A percentile compares a stretch with the other conserved stretches of the same genome.
Conservation (phyloP, 2,329 filamentous ascomycete species). For the Paraphoma chrysanthemicola region DNA sequence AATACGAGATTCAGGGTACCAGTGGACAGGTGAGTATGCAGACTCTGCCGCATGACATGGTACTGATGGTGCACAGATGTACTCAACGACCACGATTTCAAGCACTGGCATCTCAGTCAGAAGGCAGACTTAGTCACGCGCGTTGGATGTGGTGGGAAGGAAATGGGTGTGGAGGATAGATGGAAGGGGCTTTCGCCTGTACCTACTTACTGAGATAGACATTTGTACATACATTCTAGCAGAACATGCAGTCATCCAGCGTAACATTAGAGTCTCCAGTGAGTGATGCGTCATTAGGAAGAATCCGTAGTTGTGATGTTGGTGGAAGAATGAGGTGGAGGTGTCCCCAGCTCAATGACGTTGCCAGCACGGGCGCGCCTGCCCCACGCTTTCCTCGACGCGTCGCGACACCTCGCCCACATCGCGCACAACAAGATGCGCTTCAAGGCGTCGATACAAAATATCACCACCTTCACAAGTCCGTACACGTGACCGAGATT, state of each 20-base stretch:
- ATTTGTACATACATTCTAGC: no score
- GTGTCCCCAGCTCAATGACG: not conserved
- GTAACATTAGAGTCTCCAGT: no score
- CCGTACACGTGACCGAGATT: constrained; percentile 25
- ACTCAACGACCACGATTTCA: constrained; percentile 29
- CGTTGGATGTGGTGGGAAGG: no score
- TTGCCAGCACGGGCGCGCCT: constrained; percentile 3
- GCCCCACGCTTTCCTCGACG: constrained; percentile 16
- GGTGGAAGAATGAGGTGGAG: no score
- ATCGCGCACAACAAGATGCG: constrained; percentile 51
- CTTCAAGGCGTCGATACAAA: constrained; percentile 61
- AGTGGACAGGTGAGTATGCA: constrained; percentile 24
- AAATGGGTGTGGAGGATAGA: no score
- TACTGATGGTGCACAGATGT: constrained; percentile 19
- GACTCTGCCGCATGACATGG: not conserved
- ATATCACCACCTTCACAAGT: constrained; percentile 62
- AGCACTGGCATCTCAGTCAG: constrained; percentile 16
- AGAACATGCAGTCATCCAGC: no score
- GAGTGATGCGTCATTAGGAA: no score
- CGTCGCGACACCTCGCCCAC: constrained; percentile 23
- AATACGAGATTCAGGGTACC: constrained; percentile 33
- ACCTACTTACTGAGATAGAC: no score
- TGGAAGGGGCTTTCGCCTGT: no score
- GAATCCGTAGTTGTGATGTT: no score
- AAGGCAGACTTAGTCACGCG: constrained; percentile 4